A percentile compares a stretch with the other conserved stretches of the same genome.
Evolutionary conservation across 352 stramenopile genomes (phyloP).

Genomic region (Pythium plurisporium): DNA sequence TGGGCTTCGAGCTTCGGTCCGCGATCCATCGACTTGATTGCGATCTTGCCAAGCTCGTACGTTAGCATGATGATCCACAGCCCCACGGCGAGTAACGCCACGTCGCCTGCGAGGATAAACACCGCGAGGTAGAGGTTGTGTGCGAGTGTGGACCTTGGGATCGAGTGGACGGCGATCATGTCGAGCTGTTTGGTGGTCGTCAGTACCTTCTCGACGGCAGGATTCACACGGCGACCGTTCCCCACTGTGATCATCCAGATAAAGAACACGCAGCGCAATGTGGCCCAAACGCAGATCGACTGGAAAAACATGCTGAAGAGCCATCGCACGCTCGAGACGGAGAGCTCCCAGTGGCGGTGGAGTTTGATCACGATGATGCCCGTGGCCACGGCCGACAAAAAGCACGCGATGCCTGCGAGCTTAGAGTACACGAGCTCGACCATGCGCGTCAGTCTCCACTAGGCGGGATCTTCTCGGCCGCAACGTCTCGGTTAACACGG

Average conservation of each 20-base stretch:
- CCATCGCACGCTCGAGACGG: slow-evolving; percentile 17
- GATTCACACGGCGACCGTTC: neutral
- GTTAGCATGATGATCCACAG: slow-evolving; percentile 14
- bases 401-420: neutral
- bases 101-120: slow-evolving; percentile 4
- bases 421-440: slow-evolving; percentile 11
- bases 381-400: slow-evolving; percentile 24
- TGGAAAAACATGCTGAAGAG: slow-evolving; percentile 19
- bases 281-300: slow-evolving; percentile 3
- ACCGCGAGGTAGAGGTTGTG: neutral
- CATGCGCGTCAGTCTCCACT: neutral
- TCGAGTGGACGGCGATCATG: neutral
- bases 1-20: slow-evolving; percentile 1
- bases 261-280: slow-evolving; percentile 7
- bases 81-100: neutral
- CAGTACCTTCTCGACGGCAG: neutral
- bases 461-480: no score
- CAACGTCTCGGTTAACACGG: no score
- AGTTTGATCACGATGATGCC: slow-evolving; percentile 32
- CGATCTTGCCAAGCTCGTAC: slow-evolving; percentile 14
- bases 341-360: slow-evolving; percentile 38
- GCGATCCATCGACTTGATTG: slow-evolving; percentile 14
- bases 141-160: neutral
- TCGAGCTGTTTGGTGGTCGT: slow-evolving; percentile 9
- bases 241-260: slow-evolving; percentile 1